phyloP scores from a whole-genome alignment of 1,139 yeast genomes.

The Candida albicans region DNA sequence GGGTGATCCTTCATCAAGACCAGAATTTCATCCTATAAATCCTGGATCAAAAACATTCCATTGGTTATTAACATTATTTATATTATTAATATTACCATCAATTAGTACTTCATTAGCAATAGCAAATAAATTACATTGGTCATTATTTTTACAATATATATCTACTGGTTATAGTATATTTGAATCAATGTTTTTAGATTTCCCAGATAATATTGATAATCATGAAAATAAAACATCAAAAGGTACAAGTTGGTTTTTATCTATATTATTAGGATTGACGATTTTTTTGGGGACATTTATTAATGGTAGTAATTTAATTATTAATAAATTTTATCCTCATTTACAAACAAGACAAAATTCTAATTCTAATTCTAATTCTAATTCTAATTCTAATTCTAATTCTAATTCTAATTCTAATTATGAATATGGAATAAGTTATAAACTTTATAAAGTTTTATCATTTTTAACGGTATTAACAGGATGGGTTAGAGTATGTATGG shows the following conservation, averaged over 20 bases:
- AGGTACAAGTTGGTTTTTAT: constrained; percentile 64
- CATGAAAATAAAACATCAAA: constrained; percentile 66
- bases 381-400: constrained; percentile 19
- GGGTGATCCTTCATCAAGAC: constrained; percentile 24
- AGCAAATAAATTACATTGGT: constrained; percentile 49
- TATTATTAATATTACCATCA: constrained; percentile 55
- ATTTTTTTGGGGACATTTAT: constrained; percentile 55
- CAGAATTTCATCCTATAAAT: constrained; percentile 46
- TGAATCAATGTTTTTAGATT: constrained; percentile 57
- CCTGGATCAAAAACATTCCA: constrained; percentile 60
- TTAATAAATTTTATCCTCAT: constrained; percentile 38
- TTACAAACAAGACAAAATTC: too few relatives aligned
- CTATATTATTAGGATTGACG: constrained; percentile 44
- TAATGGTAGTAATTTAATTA: constrained; percentile 51
- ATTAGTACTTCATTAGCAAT: constrained; percentile 53
- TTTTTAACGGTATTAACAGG: constrained; percentile 53
- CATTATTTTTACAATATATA: constrained; percentile 48
- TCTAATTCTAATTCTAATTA: constrained; percentile 17
- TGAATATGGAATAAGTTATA: constrained; percentile 17
- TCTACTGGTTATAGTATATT: constrained; percentile 51
- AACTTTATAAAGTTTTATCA: constrained; percentile 48
- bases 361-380: constrained; percentile 16
- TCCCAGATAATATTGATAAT: constrained; percentile 59
- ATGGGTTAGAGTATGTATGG: constrained; percentile 72
- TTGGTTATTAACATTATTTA: constrained; percentile 53